Evolutionary conservation across 306 rosid genomes (phyloP), one percentile per base, ranked within the genome.

Genomic region (Pterocarpus santalinus): DNA sequence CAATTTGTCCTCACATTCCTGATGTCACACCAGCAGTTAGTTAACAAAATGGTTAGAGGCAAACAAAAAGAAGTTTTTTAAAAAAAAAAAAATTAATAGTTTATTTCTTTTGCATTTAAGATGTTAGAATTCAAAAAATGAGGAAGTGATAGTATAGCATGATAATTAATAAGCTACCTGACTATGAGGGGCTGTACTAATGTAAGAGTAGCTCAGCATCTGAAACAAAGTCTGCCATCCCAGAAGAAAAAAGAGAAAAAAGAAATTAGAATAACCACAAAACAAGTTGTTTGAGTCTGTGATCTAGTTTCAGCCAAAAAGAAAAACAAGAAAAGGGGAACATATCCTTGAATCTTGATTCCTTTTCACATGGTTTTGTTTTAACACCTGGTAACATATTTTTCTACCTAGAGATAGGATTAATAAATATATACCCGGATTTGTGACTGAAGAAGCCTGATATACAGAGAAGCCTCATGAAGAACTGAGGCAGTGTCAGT

Each of bases 401-500:
- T 47, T 65, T 35, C 43, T 52, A 32, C 57, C 57, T 14, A 8
- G 30, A 49, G 53, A 49, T 35, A 39, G 35, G 22, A 41, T 36
- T 5, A 32, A 2, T 38, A 3, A 67, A 30, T 77, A 7, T 34
- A 41, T 86, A 92, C 97, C 91, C 62, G 88, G 77, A 91, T 86
- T 80, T 90, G 91, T 30, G 76, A 82, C 15, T 91, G 97, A 77
- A 93, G 90, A n/a, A 84, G 85, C 69, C 82, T 82, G 82, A 93
- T 91, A 75, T 86, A 85, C 72, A 83, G 72, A 65, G 86, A 88
- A 80, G 97, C 93, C 87, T 93, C 97, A 65, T 88, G 94, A 83
- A 91, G 97, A 84, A 93, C 97, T 22, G 97, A 88, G 41, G 97
- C 91, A 30, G 90, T 88, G 84, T 90, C 93, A 36, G 92, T 91